Base-by-base conservation (phyloP, 805 yeast genomes). In the Tetrapisispora arboricola region DNA sequence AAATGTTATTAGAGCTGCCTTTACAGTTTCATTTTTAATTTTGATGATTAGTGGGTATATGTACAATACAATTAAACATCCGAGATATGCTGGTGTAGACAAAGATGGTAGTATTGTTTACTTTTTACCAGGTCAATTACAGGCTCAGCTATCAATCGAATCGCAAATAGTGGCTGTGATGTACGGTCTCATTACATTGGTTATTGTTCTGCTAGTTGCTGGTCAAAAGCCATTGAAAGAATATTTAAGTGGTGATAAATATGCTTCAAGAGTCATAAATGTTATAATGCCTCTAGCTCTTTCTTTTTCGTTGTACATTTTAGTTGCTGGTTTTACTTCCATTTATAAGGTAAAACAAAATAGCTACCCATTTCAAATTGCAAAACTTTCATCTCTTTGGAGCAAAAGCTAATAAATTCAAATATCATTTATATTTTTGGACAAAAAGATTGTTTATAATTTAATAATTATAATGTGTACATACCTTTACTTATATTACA, bases 21-120 rank as follows among this genome's bases (percentile, higher is more conserved):
- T 73, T 10, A 52, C 50, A 17, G 71, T 84, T 3, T 67, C 84
- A n/a, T 65, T 82, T 42, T 72, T 84, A 28, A 66, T 88, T 44
- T 64, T 87, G 50, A 84, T 88, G 68, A 77, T 75, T 36, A 70
- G 90, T 7, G 98, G 98, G 15, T 83, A 87, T 64, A 92, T 92
- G 98, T 92, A 78, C 72, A 88, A 86, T 60, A 73, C 75, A 49
- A 92, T 92, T 47, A 76, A 96, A 61, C 73, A 73, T 29, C 71
- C 80, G 6, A 87, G 71, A 24, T 66, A 70, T 46, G 67, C 73
- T 28, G 73, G 73, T 25, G 59, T 61, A 33, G 59, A 61, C 33
- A 59, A 58, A 28, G 50, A 59, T 33, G 75, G 75, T 36, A 57
- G 56, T 20, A 58, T 67, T 20, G 72, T 63, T 35, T 84, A 80